Base-by-base conservation (phyloP, 2,329 filamentous ascomycete species). In the Cytospora chrysosperma region DNA sequence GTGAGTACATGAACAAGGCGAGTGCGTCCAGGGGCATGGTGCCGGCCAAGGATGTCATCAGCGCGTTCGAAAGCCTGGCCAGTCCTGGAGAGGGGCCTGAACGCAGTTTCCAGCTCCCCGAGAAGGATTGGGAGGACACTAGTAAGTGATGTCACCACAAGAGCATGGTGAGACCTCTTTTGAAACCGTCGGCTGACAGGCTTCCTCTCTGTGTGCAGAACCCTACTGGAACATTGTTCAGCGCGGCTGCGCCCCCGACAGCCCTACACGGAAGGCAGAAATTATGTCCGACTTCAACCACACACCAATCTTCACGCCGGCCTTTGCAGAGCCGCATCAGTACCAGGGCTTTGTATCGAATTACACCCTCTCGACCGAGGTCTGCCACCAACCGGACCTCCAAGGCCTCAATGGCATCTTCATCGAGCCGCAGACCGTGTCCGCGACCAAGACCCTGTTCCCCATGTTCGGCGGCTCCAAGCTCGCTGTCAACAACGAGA, bases 381-480 rank as follows among this genome's bases (percentile, higher is more conserved):
- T 89, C 40, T 90, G 88, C 73, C 87, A 88, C 63, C 85, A 90
- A 59, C 85, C 87, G 0, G 83, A 87, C 66, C 76, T 90, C 3
- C 81, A 87, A 63, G 81, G 82, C 50, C 79, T 88, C 2, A 85
- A 89, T 67, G 87, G 88, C 50, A 84, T 89, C 68, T 81, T 90
- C 53, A 87, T 88, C 69, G 79, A 83, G 55, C 85, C 86, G 0
- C 77, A 87, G 26, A 82, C 82, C 13, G 82, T 83, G 0, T 78
- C 81, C 2, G 78, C 85, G 1, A 87, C 85, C 47, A 82, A 81
- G 65, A 78, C 81, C 6, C 74, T 90, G 21, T 81, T 88, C 52
- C 88, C 88, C 24, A 79, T 91, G 71, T 90, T 91, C 67, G 84
- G 87, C 51, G 88, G 88, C 64, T 89, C 86, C 74, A 90, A 90